phyloP scores from a whole-genome alignment of 2,329 filamentous ascomycete genomes.

The Fusarium phyllophilum region DNA sequence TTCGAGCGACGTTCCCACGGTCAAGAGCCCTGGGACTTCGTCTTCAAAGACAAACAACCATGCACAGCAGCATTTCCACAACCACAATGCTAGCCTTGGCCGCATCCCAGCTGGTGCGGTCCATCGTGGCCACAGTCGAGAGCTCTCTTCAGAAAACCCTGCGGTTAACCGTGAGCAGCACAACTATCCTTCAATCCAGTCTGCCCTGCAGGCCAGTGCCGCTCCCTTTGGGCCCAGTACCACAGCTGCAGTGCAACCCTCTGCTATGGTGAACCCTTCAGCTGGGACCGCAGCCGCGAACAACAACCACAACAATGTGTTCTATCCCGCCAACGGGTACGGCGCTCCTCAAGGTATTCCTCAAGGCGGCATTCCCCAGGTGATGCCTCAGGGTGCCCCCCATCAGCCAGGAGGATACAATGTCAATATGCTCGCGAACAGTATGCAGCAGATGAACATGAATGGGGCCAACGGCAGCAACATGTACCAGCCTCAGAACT shows the following conservation, averaged over 20 bases:
- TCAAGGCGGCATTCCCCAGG: slow-evolving; percentile 19
- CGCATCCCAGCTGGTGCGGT: slow-evolving; percentile 77
- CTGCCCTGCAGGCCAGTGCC: slow-evolving; percentile 82
- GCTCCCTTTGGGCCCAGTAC: slow-evolving; percentile 77
- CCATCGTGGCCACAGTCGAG: slow-evolving; percentile 76
- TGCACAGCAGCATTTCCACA: slow-evolving; percentile 72
- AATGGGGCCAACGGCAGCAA: slow-evolving; percentile 53
- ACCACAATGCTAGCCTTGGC: slow-evolving; percentile 85
- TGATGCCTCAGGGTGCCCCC: slow-evolving; percentile 27
- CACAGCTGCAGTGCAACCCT: slow-evolving; percentile 44
- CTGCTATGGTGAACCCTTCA: slow-evolving; percentile 42
- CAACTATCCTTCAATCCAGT: slow-evolving; percentile 70
- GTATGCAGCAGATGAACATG: slow-evolving; percentile 74
- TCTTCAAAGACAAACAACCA: slow-evolving; percentile 65
- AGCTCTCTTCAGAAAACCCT: slow-evolving; percentile 67
- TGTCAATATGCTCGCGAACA: slow-evolving; percentile 67
- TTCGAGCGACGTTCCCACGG: slow-evolving; percentile 85
- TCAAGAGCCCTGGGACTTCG: slow-evolving; percentile 73
- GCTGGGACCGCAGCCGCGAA: slow-evolving; percentile 38
- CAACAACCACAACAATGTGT: slow-evolving; percentile 48
- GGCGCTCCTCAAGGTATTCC: slow-evolving; percentile 43
- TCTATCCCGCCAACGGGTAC: slow-evolving; percentile 47
- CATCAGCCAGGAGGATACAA: slow-evolving; percentile 46
- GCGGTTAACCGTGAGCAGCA: slow-evolving; percentile 56
- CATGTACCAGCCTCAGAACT: slow-evolving; percentile 68